A percentile compares a stretch with the other conserved stretches of the same genome.
Conservation (phyloP, 2,329 filamentous ascomycete genomes). For the Rhytidhysteron rufulum region DNA sequence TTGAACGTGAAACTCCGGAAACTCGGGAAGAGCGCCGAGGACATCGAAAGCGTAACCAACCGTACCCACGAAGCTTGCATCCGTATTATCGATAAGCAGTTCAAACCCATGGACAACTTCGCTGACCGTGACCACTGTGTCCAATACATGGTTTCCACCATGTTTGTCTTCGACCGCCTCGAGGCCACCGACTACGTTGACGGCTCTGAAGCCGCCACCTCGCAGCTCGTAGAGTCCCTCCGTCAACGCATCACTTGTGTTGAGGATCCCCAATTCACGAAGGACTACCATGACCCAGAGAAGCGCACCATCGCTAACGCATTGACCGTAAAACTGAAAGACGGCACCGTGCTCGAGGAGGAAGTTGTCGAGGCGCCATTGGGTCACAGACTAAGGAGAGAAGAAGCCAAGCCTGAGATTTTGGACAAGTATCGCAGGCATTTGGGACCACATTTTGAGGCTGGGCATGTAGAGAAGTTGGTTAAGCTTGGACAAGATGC, state of each 20-base stretch:
- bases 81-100: slow-evolving; percentile 99
- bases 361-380: slow-evolving; percentile 90
- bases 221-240: slow-evolving; percentile 82
- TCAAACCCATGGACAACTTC: slow-evolving; percentile 99
- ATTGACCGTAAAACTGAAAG: slow-evolving; percentile 88
- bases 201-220: slow-evolving; percentile 86
- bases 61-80: slow-evolving; percentile 97
- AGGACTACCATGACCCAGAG: slow-evolving; percentile 89
- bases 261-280: slow-evolving; percentile 91
- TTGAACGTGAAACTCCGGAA: slow-evolving; percentile 78
- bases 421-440: slow-evolving; percentile 94
- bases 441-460: slow-evolving; percentile 75
- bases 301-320: slow-evolving; percentile 98
- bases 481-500: slow-evolving; percentile 74
- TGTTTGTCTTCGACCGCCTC: slow-evolving; percentile 93
- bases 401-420: slow-evolving; percentile 98
- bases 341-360: slow-evolving; percentile 88
- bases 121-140: slow-evolving; percentile 99
- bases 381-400: slow-evolving; percentile 82
- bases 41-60: slow-evolving; percentile 87
- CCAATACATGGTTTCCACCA: slow-evolving; percentile 94
- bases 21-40: slow-evolving; percentile 83
- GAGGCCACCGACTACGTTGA: slow-evolving; percentile 92
- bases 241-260: slow-evolving; percentile 93
- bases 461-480: slow-evolving; percentile 75